Evolutionary conservation across 176 grass and related monocot species (phyloP), one percentile per base, ranked within the genome.

Genomic region (Alloteropsis semialata): DNA sequence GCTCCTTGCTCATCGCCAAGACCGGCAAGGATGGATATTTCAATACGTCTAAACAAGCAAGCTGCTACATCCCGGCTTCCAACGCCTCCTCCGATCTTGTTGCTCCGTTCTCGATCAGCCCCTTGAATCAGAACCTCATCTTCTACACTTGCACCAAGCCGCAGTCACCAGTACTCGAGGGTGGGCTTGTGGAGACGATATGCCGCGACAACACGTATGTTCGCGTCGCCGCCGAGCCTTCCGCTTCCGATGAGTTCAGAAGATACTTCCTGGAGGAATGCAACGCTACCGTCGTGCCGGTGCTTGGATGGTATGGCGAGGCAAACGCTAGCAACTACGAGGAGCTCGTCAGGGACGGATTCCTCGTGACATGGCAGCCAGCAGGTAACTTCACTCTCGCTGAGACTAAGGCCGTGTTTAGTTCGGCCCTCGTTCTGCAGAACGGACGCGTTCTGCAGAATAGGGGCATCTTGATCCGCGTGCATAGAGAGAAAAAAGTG

Each of bases 1-100:
- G 0, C 6, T 83, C 86, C 3, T 33, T 78, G 64, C 24, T 44
- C 54, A 24, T 83, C 73, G 37, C n/a, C 13, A 62, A 82, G 1
- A 5, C 14, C 53, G 24, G 5, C 24, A 42, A 59, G 29, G 17
- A 55, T 9, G 0, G 0, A 0, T 17, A 16, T 6, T 41, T 86
- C 12, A 2, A 21, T 21, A 8, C 0, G 0, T 16, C 27, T 0
- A 0, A 5, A 1, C n/a, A n/a, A n/a, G n/a, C n/a, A 0, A 0
- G 4, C 6, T 88, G 87, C 68, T 58, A 6, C 0, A 38, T 21
- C 16, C 58, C 81, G 16, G 5, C 0, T 16, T 2, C 0, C 80
- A 29, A 78, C 66, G 39, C 3, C 3, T 37, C 67, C 28, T 12
- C 74, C 25, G 65, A 50, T 0, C 0, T 84, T 1, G 80, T 0